phyloP scores from a whole-genome alignment of 2,329 filamentous ascomycete genomes.

The Apiospora hydei region DNA sequence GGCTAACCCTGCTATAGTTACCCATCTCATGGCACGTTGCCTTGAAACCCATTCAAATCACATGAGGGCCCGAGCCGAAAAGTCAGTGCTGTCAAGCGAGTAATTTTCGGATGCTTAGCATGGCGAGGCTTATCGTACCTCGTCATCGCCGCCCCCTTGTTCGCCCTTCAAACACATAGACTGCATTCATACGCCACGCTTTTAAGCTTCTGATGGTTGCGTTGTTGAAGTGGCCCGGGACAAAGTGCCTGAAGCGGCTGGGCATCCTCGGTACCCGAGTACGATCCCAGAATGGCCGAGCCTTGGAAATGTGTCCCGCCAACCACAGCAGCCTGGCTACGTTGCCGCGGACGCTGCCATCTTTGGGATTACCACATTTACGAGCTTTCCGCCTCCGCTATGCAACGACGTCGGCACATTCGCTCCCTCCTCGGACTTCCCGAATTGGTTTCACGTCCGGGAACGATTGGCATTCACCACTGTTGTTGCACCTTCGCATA shows the following conservation, averaged over 20 bases:
- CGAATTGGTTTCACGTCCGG: neutral
- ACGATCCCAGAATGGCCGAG: neutral
- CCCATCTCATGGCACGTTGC: conserved; percentile 62
- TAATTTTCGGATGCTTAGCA: conserved; percentile 29
- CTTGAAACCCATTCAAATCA: conserved; percentile 62
- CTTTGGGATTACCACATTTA: neutral
- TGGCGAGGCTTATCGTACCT: neutral
- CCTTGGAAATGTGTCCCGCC: neutral
- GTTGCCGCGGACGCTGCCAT: neutral
- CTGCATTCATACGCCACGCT: neutral
- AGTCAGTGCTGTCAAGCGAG: conserved; percentile 53
- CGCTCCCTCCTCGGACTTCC: neutral
- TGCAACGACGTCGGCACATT: neutral
- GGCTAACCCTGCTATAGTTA: conserved; percentile 44
- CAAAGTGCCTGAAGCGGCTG: neutral
- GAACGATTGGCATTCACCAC: neutral
- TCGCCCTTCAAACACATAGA: too few relatives aligned
- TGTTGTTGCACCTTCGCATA: neutral
- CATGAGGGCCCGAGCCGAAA: conserved; percentile 60
- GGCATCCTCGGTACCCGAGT: neutral
- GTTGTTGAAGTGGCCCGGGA: neutral
- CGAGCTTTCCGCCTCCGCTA: neutral
- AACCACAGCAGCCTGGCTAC: neutral
- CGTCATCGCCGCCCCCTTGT: neutral
- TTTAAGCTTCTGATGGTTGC: neutral